Base-by-base conservation (phyloP, 441 rosid genomes). In the Syzygium malaccense region DNA sequence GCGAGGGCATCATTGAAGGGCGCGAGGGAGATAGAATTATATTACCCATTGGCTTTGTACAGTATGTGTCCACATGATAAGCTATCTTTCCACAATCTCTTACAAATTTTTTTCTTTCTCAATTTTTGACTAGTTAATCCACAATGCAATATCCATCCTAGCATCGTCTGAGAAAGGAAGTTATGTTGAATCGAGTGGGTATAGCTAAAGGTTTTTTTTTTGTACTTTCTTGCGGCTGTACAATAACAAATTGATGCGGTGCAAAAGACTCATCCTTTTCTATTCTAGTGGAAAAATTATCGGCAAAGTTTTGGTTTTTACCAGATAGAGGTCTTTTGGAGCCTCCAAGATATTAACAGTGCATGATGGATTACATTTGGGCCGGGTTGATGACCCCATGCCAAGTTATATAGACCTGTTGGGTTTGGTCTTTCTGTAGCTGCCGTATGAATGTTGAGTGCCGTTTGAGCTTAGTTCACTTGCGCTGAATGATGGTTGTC, bases 1-100 rank as follows among this genome's bases (percentile, higher is more conserved):
- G 88, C 93, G 99, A 92, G 96, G 96, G 87, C 97, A 94, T 89
- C 97, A 93, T 64, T 91, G 90, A 87, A 79, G 88, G 89, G 87
- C 53, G 85, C 87, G 90, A 32, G 28, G 71, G 85, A 84, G 87
- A 58, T 48, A 87, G 6, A 57, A 51, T 32, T 53, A 57, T 90
- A 68, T 49, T 20, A 26, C 33, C 62, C 64, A 58, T 84, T 30
- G 23, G 33, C 86, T 58, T 83, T 92, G 93, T 93, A 58, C 87
- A 85, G 87, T 55, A 33, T 54, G 87, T 20, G 87, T 55, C n/a
- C 51, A 85, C 86, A 32, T 32, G 66, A 85, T 55, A 33, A 37
- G 20, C 11, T 55, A 37, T 71, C 62, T 32, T 30, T 56, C 18
- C 86, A 14, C 28, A 85, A 85, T 23, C 26, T 56, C 30, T 25